phyloP scores from a whole-genome alignment of 192 early-diverging fungal species.

The Coemansia sp. region DNA sequence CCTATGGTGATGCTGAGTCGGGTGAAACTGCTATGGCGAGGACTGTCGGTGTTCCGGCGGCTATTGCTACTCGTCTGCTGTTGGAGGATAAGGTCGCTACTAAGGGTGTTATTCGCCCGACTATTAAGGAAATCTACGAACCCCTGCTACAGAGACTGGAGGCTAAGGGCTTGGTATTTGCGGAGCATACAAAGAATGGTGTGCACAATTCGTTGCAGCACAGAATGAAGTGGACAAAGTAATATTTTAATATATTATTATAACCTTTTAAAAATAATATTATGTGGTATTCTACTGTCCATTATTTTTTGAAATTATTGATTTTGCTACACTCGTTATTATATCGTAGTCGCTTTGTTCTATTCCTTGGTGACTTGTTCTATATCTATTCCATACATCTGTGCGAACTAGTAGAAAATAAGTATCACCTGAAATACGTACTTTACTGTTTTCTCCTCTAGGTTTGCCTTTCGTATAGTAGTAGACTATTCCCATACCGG shows the following conservation, averaged over 20 bases:
- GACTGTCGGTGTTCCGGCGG: conserved; percentile 79
- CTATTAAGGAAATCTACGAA: conserved; percentile 70
- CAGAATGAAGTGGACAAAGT: conserved; percentile 33
- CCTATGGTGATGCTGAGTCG: conserved; percentile 60
- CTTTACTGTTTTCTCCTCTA: no score
- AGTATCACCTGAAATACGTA: no score
- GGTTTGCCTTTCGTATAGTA: no score
- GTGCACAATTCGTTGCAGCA: conserved; percentile 46
- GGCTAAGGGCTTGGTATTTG: conserved; percentile 64
- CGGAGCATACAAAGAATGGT: conserved; percentile 54
- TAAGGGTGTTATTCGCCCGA: conserved; percentile 70
- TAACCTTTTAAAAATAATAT: no score
- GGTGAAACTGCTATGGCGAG: conserved; percentile 83
- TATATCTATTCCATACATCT: no score
- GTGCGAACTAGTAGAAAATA: no score
- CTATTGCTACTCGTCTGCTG: conserved; percentile 76
- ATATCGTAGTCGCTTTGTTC: no score
- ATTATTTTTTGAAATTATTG: no score
- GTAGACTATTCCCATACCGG: no score
- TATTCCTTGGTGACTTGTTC: no score
- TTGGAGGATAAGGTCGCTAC: conserved; percentile 58
- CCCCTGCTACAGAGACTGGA: conserved; percentile 71
- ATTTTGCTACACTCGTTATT: no score
- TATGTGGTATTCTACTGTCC: no score
- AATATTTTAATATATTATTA: neutral